Evolutionary conservation across 257 asterid genomes (phyloP).

Genomic region (Salvia splendens): DNA sequence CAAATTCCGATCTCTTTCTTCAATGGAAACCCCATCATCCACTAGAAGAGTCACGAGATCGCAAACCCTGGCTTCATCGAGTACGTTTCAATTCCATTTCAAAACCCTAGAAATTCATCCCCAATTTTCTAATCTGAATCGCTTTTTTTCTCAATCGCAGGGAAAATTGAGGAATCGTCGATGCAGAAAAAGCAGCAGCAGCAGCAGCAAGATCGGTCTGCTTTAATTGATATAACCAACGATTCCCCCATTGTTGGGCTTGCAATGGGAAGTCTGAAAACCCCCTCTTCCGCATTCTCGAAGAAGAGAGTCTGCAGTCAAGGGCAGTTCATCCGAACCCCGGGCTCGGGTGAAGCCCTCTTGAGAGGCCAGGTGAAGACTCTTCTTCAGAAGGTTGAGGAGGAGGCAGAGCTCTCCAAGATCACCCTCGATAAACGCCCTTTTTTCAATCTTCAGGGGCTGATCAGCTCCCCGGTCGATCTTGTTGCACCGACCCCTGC

Average conservation of each 20-base stretch:
- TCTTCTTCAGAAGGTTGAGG: conserved; percentile 88
- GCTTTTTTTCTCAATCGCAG: conserved; percentile 34
- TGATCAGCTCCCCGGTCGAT: conserved; percentile 51
- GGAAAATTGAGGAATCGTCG: conserved; percentile 57
- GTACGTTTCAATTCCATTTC: conserved; percentile 25
- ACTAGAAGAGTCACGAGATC: conserved; percentile 81
- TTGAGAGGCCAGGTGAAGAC: conserved; percentile 92
- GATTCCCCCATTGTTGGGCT: conserved; percentile 98
- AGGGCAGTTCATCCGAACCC: conserved; percentile 40
- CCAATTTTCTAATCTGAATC: not conserved
- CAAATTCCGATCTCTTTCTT: not conserved
- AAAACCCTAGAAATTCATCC: not conserved
- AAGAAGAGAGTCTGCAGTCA: conserved; percentile 48
- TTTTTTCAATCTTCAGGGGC: conserved; percentile 37
- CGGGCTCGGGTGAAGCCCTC: conserved; percentile 93
- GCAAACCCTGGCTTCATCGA: conserved; percentile 50
- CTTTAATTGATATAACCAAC: conserved; percentile 77
- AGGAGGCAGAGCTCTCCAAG: conserved; percentile 52
- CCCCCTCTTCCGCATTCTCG: conserved; percentile 82
- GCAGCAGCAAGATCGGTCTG: conserved; percentile 56
- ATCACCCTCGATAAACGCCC: conserved; percentile 47
- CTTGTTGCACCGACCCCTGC: conserved; percentile 86
- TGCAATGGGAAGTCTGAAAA: conserved; percentile 64
- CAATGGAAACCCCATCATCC: conserved; percentile 86
- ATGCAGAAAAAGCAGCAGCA: conserved; percentile 45